Percentiles rank a stretch among this genome's conserved stretches.
Evolutionary conservation across 1,139 yeast species (phyloP).

Genomic region (Scheffersomyces illinoinensis): DNA sequence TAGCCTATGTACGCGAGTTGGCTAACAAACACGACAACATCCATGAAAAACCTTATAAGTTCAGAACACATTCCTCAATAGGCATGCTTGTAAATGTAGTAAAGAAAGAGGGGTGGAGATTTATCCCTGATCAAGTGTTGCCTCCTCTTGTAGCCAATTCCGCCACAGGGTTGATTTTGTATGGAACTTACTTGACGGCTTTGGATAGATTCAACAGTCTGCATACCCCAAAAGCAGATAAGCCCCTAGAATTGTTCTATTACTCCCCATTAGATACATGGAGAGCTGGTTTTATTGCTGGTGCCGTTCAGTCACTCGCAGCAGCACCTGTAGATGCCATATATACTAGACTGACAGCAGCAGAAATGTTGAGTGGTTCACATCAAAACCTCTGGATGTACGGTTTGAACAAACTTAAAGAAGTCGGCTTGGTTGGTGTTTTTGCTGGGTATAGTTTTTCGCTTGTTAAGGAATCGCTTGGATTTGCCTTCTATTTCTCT

Average conservation of each 20-base stretch:
- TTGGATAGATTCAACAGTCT: slow-evolving; percentile 30
- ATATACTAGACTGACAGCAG: slow-evolving; percentile 74
- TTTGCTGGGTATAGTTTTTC: slow-evolving; percentile 87
- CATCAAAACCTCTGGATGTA: slow-evolving; percentile 78
- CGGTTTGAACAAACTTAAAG: slow-evolving; percentile 65
- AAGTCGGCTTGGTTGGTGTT: slow-evolving; percentile 80
- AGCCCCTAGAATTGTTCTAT: slow-evolving; percentile 12
- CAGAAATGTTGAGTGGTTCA: slow-evolving; percentile 67
- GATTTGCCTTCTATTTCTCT: slow-evolving; percentile 84
- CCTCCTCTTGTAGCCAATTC: slow-evolving; percentile 91
- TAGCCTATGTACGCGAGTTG: slow-evolving; percentile 62
- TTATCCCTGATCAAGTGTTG: slow-evolving; percentile 77
- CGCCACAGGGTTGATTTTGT: slow-evolving; percentile 80
- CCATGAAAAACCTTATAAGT: slow-evolving; percentile 58
- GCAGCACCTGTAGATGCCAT: slow-evolving; percentile 96
- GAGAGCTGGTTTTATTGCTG: slow-evolving; percentile 83
- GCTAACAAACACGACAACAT: slow-evolving; percentile 50
- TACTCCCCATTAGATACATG: slow-evolving; percentile 57
- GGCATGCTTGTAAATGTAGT: slow-evolving; percentile 75
- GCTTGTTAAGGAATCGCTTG: slow-evolving; percentile 75
- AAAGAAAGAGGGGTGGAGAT: slow-evolving; percentile 79
- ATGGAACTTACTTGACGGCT: slow-evolving; percentile 72
- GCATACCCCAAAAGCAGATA: slow-evolving; percentile 1
- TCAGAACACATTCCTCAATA: slow-evolving; percentile 73
- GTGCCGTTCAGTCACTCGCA: slow-evolving; percentile 81